These are phyloP conservation scores for Sclerotinia nivalis DNA, from an alignment of 2,329 filamentous ascomycete species.

Conservation along the genomic window DNA sequence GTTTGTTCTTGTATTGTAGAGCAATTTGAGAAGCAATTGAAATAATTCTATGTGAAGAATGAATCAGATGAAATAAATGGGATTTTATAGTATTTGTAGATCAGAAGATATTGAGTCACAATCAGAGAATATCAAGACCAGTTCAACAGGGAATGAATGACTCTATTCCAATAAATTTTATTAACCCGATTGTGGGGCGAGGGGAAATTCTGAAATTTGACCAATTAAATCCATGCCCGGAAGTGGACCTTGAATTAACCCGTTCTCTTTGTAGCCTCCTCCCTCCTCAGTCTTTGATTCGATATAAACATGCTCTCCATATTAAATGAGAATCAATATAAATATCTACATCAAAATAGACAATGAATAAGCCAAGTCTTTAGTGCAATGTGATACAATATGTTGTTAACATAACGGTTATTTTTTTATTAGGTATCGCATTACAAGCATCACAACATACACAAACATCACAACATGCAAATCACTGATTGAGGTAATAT, in stretches of 20 bases:
- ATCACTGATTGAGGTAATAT: background rate
- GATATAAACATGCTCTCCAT: background rate
- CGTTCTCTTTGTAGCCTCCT: background rate
- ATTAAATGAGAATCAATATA: background rate
- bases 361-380: no score
- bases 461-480: no score
- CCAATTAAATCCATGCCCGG: background rate
- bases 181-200: slow-evolving; percentile 15
- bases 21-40: background rate
- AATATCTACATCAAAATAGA: background rate
- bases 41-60: no score
- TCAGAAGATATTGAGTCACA: slow-evolving; percentile 10
- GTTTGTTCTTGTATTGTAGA: background rate
- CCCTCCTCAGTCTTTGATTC: background rate
- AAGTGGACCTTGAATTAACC: background rate
- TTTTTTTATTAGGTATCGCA: background rate
- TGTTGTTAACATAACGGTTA: no score
- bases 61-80: background rate
- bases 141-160: background rate
- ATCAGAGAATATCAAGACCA: background rate
- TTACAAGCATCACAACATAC: background rate
- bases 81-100: background rate
- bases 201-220: slow-evolving; percentile 3
- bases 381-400: no score
- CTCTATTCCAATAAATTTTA: slow-evolving; percentile 1